Evolutionary conservation across 176 grass and related monocot species (phyloP), one percentile per base, ranked within the genome.

Genomic region (Avena insularis): DNA sequence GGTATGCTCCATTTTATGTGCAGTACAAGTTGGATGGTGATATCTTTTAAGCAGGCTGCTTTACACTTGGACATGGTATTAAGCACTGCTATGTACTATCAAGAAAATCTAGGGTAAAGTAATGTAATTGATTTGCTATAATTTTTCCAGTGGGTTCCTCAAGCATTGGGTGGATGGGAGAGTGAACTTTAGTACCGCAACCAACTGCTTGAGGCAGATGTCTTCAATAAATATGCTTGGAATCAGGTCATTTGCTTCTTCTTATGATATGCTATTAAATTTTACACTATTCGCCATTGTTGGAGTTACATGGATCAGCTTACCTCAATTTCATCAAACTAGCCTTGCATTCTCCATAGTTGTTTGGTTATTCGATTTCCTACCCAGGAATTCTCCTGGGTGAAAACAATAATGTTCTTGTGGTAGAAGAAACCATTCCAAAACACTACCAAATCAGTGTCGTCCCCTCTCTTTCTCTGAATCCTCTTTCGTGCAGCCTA

Each of bases 201-300:
- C 64, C 69, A 88, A 43, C 90, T 98, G 61, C 88, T 95, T 88
- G 75, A 92, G 79, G 91, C 95, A 79, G 91, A 98, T 60, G 45
- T 93, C 82, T 95, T 95, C 78, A 95, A 95, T 79, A 98, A 95
- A 89, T 98, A 93, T 78, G 95, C 95, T 87, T 95, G 93, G 95
- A 98, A 98, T 92, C 95, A 98, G 91, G 95, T 98, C 13, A 65
- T 43, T 46, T 83, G 17, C 16, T 59, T 8, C 20, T 75, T 25
- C 66, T 10, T 31, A 31, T 31, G 29, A 31, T 31, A 31, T 31
- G 29, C 29, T 31, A 31, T 31, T 31, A 1, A 1, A 31, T 31
- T 31, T 31, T 31, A 29, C 36, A 48, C 63, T 88, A 29, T 65
- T 71, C 61, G 59, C 54, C 10, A 9, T 67, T 12, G 25, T 33